phyloP scores from a whole-genome alignment of 257 asterid species.

The Scutellaria galericulata region DNA sequence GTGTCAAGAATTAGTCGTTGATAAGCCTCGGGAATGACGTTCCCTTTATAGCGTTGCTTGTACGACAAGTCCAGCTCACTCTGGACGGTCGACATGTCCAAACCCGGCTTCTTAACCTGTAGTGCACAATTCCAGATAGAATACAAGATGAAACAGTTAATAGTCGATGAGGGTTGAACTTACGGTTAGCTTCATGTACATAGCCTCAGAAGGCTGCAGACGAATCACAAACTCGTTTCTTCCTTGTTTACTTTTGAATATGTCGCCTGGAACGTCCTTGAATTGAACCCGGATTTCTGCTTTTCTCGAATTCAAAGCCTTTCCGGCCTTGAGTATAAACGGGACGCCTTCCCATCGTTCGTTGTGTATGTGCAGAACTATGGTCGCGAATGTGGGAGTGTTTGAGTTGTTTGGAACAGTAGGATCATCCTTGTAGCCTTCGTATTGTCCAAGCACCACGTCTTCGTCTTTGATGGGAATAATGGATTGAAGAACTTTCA shows the following conservation, averaged over 20 bases:
- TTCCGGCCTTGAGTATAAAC: constrained; percentile 95
- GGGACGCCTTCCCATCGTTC: constrained; percentile 99
- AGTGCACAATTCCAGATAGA: not conserved
- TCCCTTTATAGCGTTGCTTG: constrained; percentile 78
- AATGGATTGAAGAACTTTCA: constrained; percentile 97
- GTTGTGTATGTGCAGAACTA: constrained; percentile 71
- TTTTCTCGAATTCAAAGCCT: constrained; percentile 90
- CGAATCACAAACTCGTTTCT: constrained; percentile 96
- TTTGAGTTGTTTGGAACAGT: constrained; percentile 89
- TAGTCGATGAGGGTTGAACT: constrained; percentile 28
- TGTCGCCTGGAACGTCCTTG: constrained; percentile 99
- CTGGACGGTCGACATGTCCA: constrained; percentile 89
- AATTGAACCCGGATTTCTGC: constrained; percentile 95
- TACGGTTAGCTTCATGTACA: constrained; percentile 96
- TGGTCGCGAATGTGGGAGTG: constrained; percentile 88
- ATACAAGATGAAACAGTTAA: constrained; percentile 24
- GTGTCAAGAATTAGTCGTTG: constrained; percentile 98
- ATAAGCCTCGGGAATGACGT: constrained; percentile 93
- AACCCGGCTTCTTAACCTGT: constrained; percentile 98
- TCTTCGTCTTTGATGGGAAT: constrained; percentile 83
- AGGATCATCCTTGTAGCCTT: constrained; percentile 92
- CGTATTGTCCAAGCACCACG: constrained; percentile 96
- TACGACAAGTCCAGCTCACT: constrained; percentile 96
- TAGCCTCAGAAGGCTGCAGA: constrained; percentile 96
- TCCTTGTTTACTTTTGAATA: constrained; percentile 86